These are phyloP conservation scores for Saccharomyces hybrid DNA, from an alignment of 1,139 yeast species.

Conservation along the genomic window DNA sequence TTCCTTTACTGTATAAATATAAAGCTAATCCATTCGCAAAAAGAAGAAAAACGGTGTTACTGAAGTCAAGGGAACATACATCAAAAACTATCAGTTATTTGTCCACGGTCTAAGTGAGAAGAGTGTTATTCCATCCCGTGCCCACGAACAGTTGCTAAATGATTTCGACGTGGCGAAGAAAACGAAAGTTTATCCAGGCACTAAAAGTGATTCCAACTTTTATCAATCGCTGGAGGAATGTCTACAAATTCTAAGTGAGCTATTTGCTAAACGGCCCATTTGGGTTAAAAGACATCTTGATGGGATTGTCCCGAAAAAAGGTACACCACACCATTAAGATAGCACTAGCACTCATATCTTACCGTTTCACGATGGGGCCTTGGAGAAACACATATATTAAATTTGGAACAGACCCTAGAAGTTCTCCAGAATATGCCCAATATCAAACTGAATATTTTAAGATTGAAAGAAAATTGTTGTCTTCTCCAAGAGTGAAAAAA, in stretches of 20 bases:
- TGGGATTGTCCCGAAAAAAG: conserved; percentile 46
- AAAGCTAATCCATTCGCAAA: conserved; percentile 49
- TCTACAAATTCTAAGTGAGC: conserved; percentile 42
- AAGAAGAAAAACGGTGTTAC: conserved; percentile 43
- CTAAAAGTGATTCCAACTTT: conserved; percentile 33
- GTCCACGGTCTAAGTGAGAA: conserved; percentile 23
- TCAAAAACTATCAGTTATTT: conserved; percentile 32
- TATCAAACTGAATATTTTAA: conserved; percentile 82
- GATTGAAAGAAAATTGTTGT: conserved; percentile 28
- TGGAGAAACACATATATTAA: conserved; percentile 86
- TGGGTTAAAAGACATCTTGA: conserved; percentile 79
- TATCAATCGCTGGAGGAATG: conserved; percentile 33
- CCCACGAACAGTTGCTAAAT: conserved; percentile 37
- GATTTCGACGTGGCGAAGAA: conserved; percentile 33
- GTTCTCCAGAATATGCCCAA: conserved; percentile 45
- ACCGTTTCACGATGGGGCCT: conserved; percentile 80
- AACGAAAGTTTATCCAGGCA: conserved; percentile 28
- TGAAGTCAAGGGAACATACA: conserved; percentile 34
- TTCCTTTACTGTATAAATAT: conserved; percentile 70
- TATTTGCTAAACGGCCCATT: conserved; percentile 68
- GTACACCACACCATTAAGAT: conserved; percentile 51
- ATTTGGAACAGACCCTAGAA: conserved; percentile 72
- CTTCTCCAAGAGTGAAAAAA: conserved; percentile 37
- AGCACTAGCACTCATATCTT: conserved; percentile 79
- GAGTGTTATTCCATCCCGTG: conserved; percentile 38